A percentile compares a stretch with the other conserved stretches of the same genome.
Evolutionary conservation across 176 grass and related monocot species (phyloP).

Genomic region (Aegilops speltoides): DNA sequence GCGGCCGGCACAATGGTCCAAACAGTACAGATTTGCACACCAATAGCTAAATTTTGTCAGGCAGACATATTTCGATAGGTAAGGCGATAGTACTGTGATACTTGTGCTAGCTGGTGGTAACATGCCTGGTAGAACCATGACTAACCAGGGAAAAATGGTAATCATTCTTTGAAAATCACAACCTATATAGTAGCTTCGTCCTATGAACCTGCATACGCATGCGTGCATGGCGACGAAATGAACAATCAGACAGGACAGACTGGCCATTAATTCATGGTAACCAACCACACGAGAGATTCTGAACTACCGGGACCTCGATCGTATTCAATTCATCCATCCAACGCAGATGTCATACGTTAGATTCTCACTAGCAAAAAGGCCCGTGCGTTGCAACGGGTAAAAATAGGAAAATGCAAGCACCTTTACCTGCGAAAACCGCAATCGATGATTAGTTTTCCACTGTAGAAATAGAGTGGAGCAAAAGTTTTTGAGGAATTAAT

Average conservation of each 20-base stretch:
- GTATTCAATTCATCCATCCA: neutral
- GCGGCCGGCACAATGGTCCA: neutral
- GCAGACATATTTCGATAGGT: neutral
- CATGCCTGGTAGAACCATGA: too few species aligned
- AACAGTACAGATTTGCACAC: neutral
- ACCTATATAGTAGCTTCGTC: neutral
- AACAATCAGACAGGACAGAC: neutral
- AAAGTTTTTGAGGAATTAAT: too few species aligned
- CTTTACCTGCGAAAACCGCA: too few species aligned
- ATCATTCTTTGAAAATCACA: neutral
- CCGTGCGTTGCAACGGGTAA: too few species aligned
- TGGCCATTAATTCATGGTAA: neutral
- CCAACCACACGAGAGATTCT: constrained; percentile 12
- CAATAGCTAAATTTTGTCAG: neutral
- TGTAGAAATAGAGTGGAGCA: too few species aligned
- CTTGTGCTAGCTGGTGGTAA: too few species aligned
- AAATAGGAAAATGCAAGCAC: too few species aligned
- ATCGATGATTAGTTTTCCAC: too few species aligned
- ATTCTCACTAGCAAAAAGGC: neutral
- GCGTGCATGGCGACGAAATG: constrained; percentile 19
- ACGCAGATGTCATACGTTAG: neutral
- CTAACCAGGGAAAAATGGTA: too few species aligned
- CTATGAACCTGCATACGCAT: neutral
- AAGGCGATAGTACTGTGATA: neutral
- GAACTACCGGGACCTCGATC: neutral